Evolutionary conservation across 495 filamentous ascomycete species (phyloP), one percentile per base, ranked within the genome.

Genomic region (Penicillium angulare): DNA sequence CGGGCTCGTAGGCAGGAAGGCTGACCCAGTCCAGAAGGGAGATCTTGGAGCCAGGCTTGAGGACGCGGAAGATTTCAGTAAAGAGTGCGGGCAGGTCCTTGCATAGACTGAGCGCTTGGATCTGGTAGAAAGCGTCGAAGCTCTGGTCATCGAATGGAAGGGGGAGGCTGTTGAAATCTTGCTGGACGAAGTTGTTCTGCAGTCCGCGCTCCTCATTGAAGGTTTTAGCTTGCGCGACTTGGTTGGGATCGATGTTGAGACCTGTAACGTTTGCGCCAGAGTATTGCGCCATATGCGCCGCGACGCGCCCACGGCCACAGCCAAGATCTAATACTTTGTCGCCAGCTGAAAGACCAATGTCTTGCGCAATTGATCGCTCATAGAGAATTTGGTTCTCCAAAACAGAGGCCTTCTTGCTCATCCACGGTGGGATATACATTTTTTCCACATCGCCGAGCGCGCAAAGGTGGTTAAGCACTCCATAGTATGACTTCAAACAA

Each of bases 371-470:
- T 47, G 77, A 78, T 50, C 78, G 74, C 63, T 85, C 81, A 49
- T 81, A 83, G n/a, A 84, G 71, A 43, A 83, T 68, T 57, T 85
- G 79, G 57, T 74, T 74, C 49, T 74, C 69, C 27, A 64, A 64
- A 3, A 82, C 75, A 5, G 66, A 73, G n/a, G 74, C 73, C 49
- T 78, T 77, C 56, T 71, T 72, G 63, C 80, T 77, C 79, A 85
- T 81, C 56, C 77, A 74, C 3, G 82, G 82, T 21, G 82, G 82
- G 44, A 85, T 83, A 59, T 85, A 85, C 82, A 85, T 85, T 67
- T 85, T 85, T 57, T 85, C 82, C 21, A 85, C 81, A 49, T 83
- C 80, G 20, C 82, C 82, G n/a, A 85, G 72, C 21, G 81, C 81
- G 63, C 82, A 85, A 3, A 85, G 75, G 46, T 85, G 82, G 57